Conservation (phyloP, 768 basidiomycete species). For the Russula sp. region DNA sequence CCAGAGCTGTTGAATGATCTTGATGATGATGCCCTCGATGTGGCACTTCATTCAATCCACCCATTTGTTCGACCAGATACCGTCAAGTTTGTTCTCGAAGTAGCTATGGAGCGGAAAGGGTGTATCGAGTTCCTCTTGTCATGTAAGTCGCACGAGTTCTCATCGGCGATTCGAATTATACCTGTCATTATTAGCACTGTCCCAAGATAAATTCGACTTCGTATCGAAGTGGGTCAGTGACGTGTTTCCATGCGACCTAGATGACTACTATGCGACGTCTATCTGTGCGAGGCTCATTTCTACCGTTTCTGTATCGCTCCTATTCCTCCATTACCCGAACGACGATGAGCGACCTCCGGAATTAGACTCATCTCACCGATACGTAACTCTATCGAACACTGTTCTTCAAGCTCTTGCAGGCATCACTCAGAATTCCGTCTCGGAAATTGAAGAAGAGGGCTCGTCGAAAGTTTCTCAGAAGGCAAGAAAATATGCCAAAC, state of each 20-base stretch:
- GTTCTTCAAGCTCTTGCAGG: constrained; percentile 9
- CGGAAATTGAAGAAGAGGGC: constrained; percentile 6
- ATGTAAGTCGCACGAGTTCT: constrained; percentile 11
- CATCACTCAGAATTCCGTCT: background rate
- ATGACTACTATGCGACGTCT: constrained; percentile 6
- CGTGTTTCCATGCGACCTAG: constrained; percentile 14
- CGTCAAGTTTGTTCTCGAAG: constrained; percentile 16
- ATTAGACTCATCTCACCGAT: constrained; percentile 17
- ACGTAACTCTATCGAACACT: constrained; percentile 6
- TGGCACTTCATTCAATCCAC: constrained; percentile 12
- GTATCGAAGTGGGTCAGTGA: constrained; percentile 19
- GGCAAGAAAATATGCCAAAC: constrained; percentile 33
- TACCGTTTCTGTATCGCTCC: constrained; percentile 16
- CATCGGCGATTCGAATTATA: background rate
- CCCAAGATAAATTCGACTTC: constrained; percentile 13
- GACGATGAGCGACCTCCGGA: background rate
- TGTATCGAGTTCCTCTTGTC: constrained; percentile 24
- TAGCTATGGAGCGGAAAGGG: constrained; percentile 12
- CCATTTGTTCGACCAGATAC: constrained; percentile 15
- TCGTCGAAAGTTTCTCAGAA: constrained; percentile 35
- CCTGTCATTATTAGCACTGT: constrained; percentile 9
- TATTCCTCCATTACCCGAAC: constrained; percentile 13
- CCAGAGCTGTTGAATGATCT: constrained; percentile 19
- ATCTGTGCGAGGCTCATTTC: constrained; percentile 14
- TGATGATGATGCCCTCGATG: constrained; percentile 7